Percentiles rank a stretch among this genome's conserved stretches.
phyloP scores from a whole-genome alignment of 148 eudicot genomes.

The Linanthus parryae region DNA sequence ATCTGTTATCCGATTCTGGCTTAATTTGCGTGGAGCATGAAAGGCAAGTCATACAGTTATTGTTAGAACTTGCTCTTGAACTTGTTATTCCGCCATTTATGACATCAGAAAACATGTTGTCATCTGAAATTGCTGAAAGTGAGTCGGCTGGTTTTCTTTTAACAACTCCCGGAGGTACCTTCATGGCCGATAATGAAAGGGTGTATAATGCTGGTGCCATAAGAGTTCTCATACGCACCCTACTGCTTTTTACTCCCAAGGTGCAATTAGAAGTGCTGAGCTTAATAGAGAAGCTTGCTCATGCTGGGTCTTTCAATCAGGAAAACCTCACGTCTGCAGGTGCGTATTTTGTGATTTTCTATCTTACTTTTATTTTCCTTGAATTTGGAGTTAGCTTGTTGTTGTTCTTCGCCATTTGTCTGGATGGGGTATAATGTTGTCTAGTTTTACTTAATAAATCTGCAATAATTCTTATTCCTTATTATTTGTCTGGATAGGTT shows the following conservation, averaged over 20 bases:
- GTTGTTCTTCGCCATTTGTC: too few species aligned
- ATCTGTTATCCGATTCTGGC: conserved; percentile 83
- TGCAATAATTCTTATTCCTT: conserved; percentile 13
- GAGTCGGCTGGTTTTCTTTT: conserved; percentile 53
- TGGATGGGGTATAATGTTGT: neutral
- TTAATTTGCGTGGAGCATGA: conserved; percentile 80
- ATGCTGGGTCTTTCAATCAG: conserved; percentile 84
- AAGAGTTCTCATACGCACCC: conserved; percentile 71
- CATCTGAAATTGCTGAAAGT: conserved; percentile 25
- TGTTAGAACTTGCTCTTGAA: conserved; percentile 92
- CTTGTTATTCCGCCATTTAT: conserved; percentile 80
- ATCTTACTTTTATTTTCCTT: too few species aligned
- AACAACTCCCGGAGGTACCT: conserved; percentile 55
- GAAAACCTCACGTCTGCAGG: conserved; percentile 96
- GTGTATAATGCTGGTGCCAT: conserved; percentile 91
- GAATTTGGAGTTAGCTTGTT: too few species aligned
- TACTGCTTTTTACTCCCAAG: conserved; percentile 97
- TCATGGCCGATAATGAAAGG: conserved; percentile 63
- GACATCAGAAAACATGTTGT: conserved; percentile 39
- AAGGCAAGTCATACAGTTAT: conserved; percentile 85
- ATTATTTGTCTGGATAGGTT: conserved; percentile 42
- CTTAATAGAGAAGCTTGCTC: conserved; percentile 83
- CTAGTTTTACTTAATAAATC: conserved; percentile 14
- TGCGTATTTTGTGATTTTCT: conserved; percentile 24
- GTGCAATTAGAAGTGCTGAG: conserved; percentile 83